phyloP scores from a whole-genome alignment of 2,329 filamentous ascomycete genomes.

The Purpureocillium takamizusanense region DNA sequence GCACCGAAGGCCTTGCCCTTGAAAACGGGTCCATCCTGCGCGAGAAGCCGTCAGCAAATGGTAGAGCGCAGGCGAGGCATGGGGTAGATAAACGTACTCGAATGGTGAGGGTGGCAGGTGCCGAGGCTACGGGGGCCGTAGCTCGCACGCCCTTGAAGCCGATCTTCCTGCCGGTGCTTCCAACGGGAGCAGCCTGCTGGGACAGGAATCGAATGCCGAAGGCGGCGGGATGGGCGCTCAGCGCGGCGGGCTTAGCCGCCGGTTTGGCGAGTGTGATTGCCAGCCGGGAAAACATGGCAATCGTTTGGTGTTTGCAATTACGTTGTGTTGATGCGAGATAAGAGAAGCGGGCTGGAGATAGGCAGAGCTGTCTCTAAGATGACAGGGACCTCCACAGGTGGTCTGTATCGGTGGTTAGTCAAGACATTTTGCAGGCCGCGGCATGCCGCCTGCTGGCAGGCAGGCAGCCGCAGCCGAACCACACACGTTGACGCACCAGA shows the following conservation, averaged over 20 bases:
- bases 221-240: background rate
- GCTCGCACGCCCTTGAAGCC: slow-evolving; percentile 47
- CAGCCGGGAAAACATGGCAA: slow-evolving; percentile 53
- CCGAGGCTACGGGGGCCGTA: slow-evolving; percentile 51
- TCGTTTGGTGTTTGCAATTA: slow-evolving; percentile 5
- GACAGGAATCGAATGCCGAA: slow-evolving; percentile 27
- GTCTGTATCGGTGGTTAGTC: slow-evolving; percentile 16
- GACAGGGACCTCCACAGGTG: slow-evolving; percentile 33
- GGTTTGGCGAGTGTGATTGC: slow-evolving; percentile 43
- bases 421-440: slow-evolving; percentile 9
- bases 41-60: slow-evolving; percentile 9
- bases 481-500: slow-evolving; percentile 47
- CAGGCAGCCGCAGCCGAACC: slow-evolving; percentile 20
- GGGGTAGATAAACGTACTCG: slow-evolving; percentile 45
- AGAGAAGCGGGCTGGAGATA: slow-evolving; percentile 12
- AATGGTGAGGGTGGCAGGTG: slow-evolving; percentile 81
- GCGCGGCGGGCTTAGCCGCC: slow-evolving; percentile 33
- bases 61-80: background rate
- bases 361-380: slow-evolving; percentile 13
- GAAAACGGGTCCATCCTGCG: slow-evolving; percentile 85
- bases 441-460: slow-evolving; percentile 28
- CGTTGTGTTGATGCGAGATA: slow-evolving; percentile 3
- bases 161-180: slow-evolving; percentile 62
- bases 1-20: slow-evolving; percentile 94
- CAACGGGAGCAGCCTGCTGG: slow-evolving; percentile 43